These are phyloP conservation scores for Russula lepida DNA, from an alignment of 768 basidiomycete genomes.

Conservation along the genomic window DNA sequence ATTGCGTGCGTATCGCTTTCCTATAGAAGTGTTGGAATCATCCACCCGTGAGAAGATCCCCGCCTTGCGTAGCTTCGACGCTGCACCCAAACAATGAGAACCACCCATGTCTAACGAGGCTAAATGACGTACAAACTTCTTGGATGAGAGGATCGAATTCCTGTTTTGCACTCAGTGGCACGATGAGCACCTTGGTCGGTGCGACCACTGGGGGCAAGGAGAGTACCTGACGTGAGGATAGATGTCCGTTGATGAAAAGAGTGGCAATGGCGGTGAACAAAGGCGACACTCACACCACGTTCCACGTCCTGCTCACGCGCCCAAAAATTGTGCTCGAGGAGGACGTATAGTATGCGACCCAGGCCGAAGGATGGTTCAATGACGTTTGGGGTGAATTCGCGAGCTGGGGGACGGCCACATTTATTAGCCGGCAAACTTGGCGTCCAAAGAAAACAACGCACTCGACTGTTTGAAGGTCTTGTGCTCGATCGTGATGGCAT, in stretches of 20 bases:
- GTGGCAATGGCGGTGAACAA: not conserved
- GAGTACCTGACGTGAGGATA: constrained; percentile 51
- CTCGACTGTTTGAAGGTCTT: constrained; percentile 85
- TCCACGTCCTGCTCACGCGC: constrained; percentile 85
- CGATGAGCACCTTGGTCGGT: constrained; percentile 94
- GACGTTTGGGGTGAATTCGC: constrained; percentile 95
- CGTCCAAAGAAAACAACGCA: constrained; percentile 30
- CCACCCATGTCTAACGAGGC: constrained; percentile 1
- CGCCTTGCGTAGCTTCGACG: constrained; percentile 75
- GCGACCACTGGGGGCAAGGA: constrained; percentile 86
- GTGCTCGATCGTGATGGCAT: constrained; percentile 67
- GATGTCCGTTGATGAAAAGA: not conserved
- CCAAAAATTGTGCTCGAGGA: constrained; percentile 97
- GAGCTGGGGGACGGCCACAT: constrained; percentile 43
- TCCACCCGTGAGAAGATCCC: constrained; percentile 93
- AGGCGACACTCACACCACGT: constrained; percentile 58
- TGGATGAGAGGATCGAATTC: constrained; percentile 77
- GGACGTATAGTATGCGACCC: constrained; percentile 87
- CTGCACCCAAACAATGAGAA: constrained; percentile 35
- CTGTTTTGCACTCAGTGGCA: constrained; percentile 80
- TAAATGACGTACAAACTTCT: constrained; percentile 70
- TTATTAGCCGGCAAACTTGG: constrained; percentile 21
- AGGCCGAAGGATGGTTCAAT: constrained; percentile 98
- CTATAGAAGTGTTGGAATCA: constrained; percentile 91
- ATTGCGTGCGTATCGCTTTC: constrained; percentile 94